Evolutionary conservation across 2,329 filamentous ascomycete genomes (phyloP), one percentile per base, ranked within the genome.

Genomic region (Blastomyces emzantsi): DNA sequence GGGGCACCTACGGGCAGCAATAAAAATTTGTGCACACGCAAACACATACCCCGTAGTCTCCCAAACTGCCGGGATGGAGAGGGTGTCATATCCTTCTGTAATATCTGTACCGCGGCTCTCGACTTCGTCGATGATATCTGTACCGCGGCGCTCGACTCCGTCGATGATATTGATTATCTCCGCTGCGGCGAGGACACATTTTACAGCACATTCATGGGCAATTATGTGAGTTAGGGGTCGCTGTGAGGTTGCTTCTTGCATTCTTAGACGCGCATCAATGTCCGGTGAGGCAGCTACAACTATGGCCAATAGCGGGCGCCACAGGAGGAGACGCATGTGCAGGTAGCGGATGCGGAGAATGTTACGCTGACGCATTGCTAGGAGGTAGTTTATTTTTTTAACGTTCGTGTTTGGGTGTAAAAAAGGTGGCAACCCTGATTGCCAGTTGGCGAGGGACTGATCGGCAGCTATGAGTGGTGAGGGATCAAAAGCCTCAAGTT

Each of bases 261-360:
- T 15, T 51, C 17, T 13, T 39, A 25, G 19, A 33, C 47, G 47
- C 19, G 17, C 28, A 39, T 39, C 41, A 25, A 55, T 52, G 33
- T 66, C 63, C 13, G 65, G 66, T 11, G 65, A 64, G 25, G 64
- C 56, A n/a, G 66, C 59, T n/a, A 62, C 63, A 19, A 66, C 17
- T 25, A 67, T 49, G 25, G 57, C 66, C 11, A 68, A 57, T 6
- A 68, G 59, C 19, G 67, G 67, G n/a, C 66, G 64, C 63, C 63
- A 67, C 13, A 68, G 55, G 13, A 67, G 67, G 17, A 72, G 62
- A 15, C 68, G 66, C 51, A 71, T 61, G 47, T 69, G 67, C 17
- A 71, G 64, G 60, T 69, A 71, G 30, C 69, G 68, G 19, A 67
- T 64, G 8, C 68, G 69, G n/a, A 71, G 66, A 22, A 69, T 66